Conservation (phyloP, 2,329 filamentous ascomycete species). For the Penicillium sp. region DNA sequence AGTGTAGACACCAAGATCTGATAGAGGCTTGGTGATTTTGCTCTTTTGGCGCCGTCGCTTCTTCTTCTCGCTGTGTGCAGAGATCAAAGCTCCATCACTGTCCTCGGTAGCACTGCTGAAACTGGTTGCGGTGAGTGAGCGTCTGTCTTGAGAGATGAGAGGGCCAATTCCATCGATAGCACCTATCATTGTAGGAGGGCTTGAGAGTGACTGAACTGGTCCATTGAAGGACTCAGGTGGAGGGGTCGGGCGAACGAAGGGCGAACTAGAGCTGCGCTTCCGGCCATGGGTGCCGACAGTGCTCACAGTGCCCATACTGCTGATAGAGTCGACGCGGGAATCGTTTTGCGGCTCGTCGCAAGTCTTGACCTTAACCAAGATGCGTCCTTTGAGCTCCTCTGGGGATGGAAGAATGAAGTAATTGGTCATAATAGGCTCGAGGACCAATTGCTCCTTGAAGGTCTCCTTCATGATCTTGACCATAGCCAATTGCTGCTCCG, state of each 20-base stretch:
- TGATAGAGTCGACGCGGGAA: constrained; percentile 42
- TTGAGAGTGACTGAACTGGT: constrained; percentile 51
- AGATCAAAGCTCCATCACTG: constrained; percentile 61
- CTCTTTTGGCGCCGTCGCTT: constrained; percentile 61
- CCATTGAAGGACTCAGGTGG: constrained; percentile 56
- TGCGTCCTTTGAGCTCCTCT: constrained; percentile 76
- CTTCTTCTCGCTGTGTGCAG: constrained; percentile 59
- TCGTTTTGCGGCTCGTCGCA: constrained; percentile 57
- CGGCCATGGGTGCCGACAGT: constrained; percentile 37
- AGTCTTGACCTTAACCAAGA: constrained; percentile 94
- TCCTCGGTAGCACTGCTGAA: constrained; percentile 69
- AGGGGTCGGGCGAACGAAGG: constrained; percentile 64
- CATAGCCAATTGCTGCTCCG: constrained; percentile 82
- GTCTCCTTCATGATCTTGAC: constrained; percentile 82
- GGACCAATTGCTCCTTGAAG: constrained; percentile 77
- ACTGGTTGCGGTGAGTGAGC: constrained; percentile 56
- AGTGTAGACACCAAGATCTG: constrained; percentile 79
- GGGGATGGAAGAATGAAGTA: constrained; percentile 75
- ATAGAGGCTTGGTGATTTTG: constrained; percentile 82
- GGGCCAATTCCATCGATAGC: constrained; percentile 43
- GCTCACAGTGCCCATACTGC: constrained; percentile 10
- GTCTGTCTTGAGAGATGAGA: constrained; percentile 52
- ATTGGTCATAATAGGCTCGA: constrained; percentile 70
- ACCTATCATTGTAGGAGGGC: constrained; percentile 51
- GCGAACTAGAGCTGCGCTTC: constrained; percentile 74